Conservation (phyloP, 192 early-diverging fungal genomes). For the Rhizoclosmatium sp. region DNA sequence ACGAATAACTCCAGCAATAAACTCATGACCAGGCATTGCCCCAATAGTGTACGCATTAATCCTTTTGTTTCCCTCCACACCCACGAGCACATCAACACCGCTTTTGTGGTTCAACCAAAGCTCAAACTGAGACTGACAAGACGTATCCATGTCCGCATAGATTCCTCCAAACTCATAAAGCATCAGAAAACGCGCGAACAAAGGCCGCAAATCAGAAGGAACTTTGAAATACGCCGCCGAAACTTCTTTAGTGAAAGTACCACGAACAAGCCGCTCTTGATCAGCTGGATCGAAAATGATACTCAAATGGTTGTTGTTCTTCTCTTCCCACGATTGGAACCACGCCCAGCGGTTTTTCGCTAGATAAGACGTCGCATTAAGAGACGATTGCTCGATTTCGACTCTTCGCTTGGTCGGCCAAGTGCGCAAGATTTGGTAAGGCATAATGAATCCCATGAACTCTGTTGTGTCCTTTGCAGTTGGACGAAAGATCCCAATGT, state of each 20-base stretch:
- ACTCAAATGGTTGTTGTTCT: conserved; percentile 4
- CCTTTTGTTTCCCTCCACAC: conserved; percentile 14
- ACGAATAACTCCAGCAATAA: conserved; percentile 14
- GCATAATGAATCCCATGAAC: too few species aligned
- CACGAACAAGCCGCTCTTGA: conserved; percentile 18
- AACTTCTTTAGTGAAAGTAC: background rate
- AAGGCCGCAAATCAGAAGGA: conserved; percentile 29
- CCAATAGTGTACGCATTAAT: conserved; percentile 41
- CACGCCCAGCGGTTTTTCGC: background rate
- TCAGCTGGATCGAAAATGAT: conserved; percentile 18
- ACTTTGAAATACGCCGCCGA: conserved; percentile 11
- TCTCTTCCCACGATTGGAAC: conserved; percentile 9
- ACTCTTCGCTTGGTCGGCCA: background rate
- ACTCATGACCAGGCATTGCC: conserved; percentile 19
- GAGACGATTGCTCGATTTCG: conserved; percentile 33
- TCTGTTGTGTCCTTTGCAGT: too few species aligned
- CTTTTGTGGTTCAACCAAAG: conserved; percentile 20
- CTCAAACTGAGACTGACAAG: conserved; percentile 23
- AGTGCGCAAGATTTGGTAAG: background rate
- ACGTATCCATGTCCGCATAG: conserved; percentile 46
- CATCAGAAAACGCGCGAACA: conserved; percentile 42
- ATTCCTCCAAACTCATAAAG: conserved; percentile 42
- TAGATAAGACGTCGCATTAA: conserved; percentile 26
- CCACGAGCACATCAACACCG: conserved; percentile 14
- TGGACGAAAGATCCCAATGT: too few species aligned